Evolutionary conservation across 192 early-diverging fungal genomes (phyloP), one percentile per base, ranked within the genome.

Genomic region (Gamsiella multidivaricata): DNA sequence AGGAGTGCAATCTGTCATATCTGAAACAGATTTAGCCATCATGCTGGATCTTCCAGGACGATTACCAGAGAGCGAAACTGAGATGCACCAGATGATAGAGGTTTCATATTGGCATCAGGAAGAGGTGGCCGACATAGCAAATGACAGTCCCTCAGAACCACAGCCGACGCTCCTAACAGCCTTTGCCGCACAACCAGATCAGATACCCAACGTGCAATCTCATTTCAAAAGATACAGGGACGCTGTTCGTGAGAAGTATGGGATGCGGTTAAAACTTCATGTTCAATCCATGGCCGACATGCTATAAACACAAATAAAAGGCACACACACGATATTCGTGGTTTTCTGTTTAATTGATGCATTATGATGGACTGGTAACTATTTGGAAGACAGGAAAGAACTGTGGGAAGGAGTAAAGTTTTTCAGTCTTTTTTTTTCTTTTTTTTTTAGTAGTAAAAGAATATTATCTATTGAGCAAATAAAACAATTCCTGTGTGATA

Each of bases 151-250:
- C 11, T 3, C 41, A 15, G 7, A 45, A 2, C 15, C 33, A 28
- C 12, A 39, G 29, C 64, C 66, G 1, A 54, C 34, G 18, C 54
- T 78, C 5, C 31, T 78, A 41, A 69, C 74, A 14, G 74, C 66
- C 9, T 78, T 78, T 41, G 74, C 74, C 26, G 74, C 74, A 17
- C 74, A 78, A 15, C 74, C 74, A 12, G 65, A 78, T 14, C 42
- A 78, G 36, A 41, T 78, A 45, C 53, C 60, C 11, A 12, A 22
- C 7, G 61, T 78, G 5, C 60, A 63, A 26, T 8, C 12, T 1
- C 74, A 78, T 37, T 69, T 69, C 20, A 61, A 47, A n/a, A n/a
- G 31, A 25, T 78, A 78, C 49, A 55, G 54, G 18, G 61, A 78
- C 22, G 12, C 50, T 14, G 54, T 59, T 15, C 46, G 37, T 1